Evolutionary conservation across 2,329 filamentous ascomycete species (phyloP).

Genomic region (Fusarium anguioides): DNA sequence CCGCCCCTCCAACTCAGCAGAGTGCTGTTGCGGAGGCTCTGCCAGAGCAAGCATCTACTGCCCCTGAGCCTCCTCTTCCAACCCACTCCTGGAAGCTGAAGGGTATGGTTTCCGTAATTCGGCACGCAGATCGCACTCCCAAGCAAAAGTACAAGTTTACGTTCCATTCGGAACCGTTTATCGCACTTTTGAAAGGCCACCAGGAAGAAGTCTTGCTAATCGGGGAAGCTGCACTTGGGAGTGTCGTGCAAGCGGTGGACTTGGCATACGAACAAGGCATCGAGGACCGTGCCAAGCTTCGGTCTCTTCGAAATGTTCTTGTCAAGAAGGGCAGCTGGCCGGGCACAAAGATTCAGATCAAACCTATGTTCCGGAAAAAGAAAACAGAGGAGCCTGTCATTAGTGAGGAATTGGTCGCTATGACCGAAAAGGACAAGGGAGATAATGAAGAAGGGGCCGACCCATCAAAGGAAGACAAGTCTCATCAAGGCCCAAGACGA

Average conservation of each 20-base stretch:
- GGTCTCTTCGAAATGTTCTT: conserved; percentile 83
- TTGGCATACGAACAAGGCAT: conserved; percentile 80
- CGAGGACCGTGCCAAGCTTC: conserved; percentile 90
- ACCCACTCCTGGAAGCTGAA: conserved; percentile 99
- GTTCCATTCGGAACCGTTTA: conserved; percentile 96
- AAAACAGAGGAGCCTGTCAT: conserved; percentile 69
- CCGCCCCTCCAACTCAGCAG: conserved; percentile 45
- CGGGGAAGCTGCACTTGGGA: conserved; percentile 87
- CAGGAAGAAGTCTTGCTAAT: conserved; percentile 96
- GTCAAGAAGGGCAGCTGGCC: conserved; percentile 94
- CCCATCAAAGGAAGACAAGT: conserved; percentile 37
- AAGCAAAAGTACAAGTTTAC: conserved; percentile 99
- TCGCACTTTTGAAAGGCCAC: conserved; percentile 92
- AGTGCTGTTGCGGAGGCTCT: conserved; percentile 51
- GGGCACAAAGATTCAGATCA: conserved; percentile 98
- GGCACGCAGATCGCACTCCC: conserved; percentile 95
- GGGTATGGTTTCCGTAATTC: conserved; percentile 94
- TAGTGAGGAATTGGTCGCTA: conserved; percentile 50
- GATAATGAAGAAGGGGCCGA: conserved; percentile 36
- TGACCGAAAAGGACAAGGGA: conserved; percentile 47
- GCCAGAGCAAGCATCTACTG: conserved; percentile 49
- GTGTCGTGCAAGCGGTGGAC: conserved; percentile 89
- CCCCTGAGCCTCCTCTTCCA: conserved; percentile 72
- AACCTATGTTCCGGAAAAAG: conserved; percentile 97
- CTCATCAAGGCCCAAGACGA: conserved; percentile 62